phyloP scores from a whole-genome alignment of 805 yeast genomes.

The Yarrowia keelungensis region DNA sequence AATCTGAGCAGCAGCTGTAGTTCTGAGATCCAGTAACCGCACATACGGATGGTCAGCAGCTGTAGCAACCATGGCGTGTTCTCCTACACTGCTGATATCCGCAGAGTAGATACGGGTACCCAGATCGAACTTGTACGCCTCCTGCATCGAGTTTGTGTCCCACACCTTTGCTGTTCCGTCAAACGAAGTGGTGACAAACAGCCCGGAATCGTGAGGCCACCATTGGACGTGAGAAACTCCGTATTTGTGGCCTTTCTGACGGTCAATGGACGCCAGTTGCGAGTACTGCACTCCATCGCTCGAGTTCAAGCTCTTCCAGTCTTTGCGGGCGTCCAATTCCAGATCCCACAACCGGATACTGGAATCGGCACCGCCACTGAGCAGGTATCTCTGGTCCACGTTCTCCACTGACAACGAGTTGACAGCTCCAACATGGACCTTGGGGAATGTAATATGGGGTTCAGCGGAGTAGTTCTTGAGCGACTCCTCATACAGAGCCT shows the following conservation, averaged over 20 bases:
- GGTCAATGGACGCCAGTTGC: constrained; percentile 36
- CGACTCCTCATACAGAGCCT: constrained; percentile 39
- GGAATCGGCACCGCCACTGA: constrained; percentile 79
- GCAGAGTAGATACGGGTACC: constrained; percentile 69
- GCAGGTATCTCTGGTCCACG: constrained; percentile 55
- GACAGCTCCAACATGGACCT: constrained; percentile 55
- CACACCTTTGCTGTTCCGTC: constrained; percentile 79
- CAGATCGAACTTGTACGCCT: constrained; percentile 70
- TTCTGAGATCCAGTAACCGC: constrained; percentile 73
- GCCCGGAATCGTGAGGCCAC: constrained; percentile 91
- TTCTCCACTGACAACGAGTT: constrained; percentile 67
- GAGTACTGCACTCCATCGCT: constrained; percentile 39
- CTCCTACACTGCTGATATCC: constrained; percentile 61
- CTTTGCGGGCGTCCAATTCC: constrained; percentile 43
- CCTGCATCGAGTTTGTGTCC: constrained; percentile 74
- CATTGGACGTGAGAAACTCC: constrained; percentile 79
- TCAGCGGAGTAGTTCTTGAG: constrained; percentile 19
- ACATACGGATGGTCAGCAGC: constrained; percentile 75
- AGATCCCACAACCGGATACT: constrained; percentile 72
- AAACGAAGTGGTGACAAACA: constrained; percentile 82
- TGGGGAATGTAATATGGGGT: constrained; percentile 42
- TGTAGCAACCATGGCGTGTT: constrained; percentile 65
- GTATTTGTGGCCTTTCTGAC: constrained; percentile 60
- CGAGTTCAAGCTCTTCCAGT: constrained; percentile 40
- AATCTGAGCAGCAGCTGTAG: constrained; percentile 76